Evolutionary conservation across 2,329 filamentous ascomycete genomes (phyloP), one percentile per base, ranked within the genome.

Genomic region (Emericellopsis atlantica): DNA sequence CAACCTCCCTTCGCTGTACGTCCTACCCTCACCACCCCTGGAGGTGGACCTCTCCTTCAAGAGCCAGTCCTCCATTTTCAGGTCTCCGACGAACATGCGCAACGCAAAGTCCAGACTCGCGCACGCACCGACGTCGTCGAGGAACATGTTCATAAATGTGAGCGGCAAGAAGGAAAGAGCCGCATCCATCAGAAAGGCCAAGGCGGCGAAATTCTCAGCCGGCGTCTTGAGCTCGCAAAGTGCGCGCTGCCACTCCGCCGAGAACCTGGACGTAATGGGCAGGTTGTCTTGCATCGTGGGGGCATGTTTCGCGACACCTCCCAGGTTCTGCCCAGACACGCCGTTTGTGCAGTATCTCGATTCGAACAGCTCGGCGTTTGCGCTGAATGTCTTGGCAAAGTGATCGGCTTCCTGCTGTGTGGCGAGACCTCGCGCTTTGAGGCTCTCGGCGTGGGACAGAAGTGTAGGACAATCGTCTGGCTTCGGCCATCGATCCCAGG

Each of bases 51-150:
- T 52, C 53, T 72, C 64, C 34, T 56, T 53, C 32, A 72, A 41
- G 48, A 62, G 55, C 67, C 69, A 74, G 18, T 56, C 38, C 6
- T 49, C 46, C 34, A 70, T 8, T 40, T 68, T 55, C 1, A 67
- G 42, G 0, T 59, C 55, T 0, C 54, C 58, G 1, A 50, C 51
- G 44, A 69, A 65, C 6, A 69, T 46, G 1, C 69, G 54, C 42
- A 74, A 43, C 4, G 70, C 61, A 49, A 73, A 73, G 46, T 74
- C 69, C n/a, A 73, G 48, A 9, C 59, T 65, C 2, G 62, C 64
- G 40, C 62, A 68, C 2, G 67, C 65, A 6, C 47, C 58, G 0
- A 56, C 56, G 32, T 72, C 66, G 2, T 65, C 59, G 32, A 71
- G 55, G 47, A 58, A 66, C 53, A 59, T 48, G 9, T 65, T 56